Evolutionary conservation across 1,284 basidiomycete species (phyloP).

Genomic region (Ustilago lituana): DNA sequence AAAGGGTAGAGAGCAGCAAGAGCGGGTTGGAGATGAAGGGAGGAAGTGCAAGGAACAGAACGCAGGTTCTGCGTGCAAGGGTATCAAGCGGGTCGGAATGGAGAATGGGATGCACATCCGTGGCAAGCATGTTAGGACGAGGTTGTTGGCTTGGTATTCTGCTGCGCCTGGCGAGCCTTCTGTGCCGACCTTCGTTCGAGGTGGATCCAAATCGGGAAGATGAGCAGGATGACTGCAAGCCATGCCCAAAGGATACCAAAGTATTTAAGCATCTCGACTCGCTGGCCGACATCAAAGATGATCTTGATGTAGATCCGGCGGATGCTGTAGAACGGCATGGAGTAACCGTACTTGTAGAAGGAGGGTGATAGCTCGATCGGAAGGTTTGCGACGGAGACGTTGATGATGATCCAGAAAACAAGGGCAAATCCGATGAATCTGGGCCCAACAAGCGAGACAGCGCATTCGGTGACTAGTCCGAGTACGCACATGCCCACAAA

Average conservation of each 20-base stretch:
- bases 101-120: background rate
- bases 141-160: conserved; percentile 3
- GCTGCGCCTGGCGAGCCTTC: conserved; percentile 29
- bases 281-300: conserved; percentile 58
- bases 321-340: conserved; percentile 63
- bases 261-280: conserved; percentile 54
- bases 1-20: no score
- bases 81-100: no score
- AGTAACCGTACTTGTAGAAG: conserved; percentile 59
- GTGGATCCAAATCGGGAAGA: conserved; percentile 59
- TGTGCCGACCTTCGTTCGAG: conserved; percentile 29
- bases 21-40: no score
- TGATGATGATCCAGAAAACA: conserved; percentile 60
- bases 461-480: conserved; percentile 54
- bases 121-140: background rate
- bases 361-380: conserved; percentile 43
- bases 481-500: conserved; percentile 57
- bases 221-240: conserved; percentile 52
- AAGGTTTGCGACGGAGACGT: conserved; percentile 55
- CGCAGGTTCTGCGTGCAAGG: background rate
- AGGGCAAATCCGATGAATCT: conserved; percentile 57
- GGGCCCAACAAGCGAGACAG: conserved; percentile 53
- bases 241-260: conserved; percentile 63
- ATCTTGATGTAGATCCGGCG: conserved; percentile 56
- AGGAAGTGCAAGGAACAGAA: no score